Base-by-base conservation (phyloP, 2,329 filamentous ascomycete species). In the Aaosphaeria arxii region DNA sequence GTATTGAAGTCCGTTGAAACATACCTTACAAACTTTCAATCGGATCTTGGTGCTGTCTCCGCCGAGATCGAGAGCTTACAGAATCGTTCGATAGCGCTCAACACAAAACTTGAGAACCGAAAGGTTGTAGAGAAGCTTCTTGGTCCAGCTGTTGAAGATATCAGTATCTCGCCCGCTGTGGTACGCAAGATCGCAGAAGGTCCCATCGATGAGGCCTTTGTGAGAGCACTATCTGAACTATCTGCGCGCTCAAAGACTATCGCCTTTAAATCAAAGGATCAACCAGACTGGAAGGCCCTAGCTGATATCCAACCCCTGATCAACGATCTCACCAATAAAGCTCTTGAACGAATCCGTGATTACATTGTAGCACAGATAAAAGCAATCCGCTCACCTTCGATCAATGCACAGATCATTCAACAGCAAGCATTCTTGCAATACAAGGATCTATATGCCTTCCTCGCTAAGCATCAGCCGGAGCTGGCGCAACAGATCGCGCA, bases 341-440 rank as follows among this genome's bases (percentile, higher is more conserved):
- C 91, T n/a, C 79, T 95, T 30, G 91, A 96, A 71, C 84, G 94
- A 48, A 95, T 97, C 68, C 83, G 95, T 49, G 94, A 99, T 69
- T 95, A 95, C 63, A 79, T 99, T 35, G 94, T 99, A 9, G 83
- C 89, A 11, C 92, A 97, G 68, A 94, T 99, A 67, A 96, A 96
- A 71, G 89, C 91, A 4, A 77, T 99, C 45, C 84, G 94, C 48
- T 96, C 92, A 29, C 94, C 94, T 11, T 94, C 92, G 62, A 96
- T 97, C 69, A 97, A 99, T 68, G 91, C 92, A 3, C 94, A 99
- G 67, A 87, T 97, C 48, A 91, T 99, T 43, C 94, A 99, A 67
- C 91, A 96, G 62, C 89, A 95, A 64, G 88, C 87, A 50, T 91
- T 99, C 59, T 75, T 96, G 43, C 86, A 83, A 58, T 95, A 91